Percentiles rank a stretch among this genome's conserved stretches.
Conservation (phyloP, 176 grass and related monocot species). For the Secale cereale region DNA sequence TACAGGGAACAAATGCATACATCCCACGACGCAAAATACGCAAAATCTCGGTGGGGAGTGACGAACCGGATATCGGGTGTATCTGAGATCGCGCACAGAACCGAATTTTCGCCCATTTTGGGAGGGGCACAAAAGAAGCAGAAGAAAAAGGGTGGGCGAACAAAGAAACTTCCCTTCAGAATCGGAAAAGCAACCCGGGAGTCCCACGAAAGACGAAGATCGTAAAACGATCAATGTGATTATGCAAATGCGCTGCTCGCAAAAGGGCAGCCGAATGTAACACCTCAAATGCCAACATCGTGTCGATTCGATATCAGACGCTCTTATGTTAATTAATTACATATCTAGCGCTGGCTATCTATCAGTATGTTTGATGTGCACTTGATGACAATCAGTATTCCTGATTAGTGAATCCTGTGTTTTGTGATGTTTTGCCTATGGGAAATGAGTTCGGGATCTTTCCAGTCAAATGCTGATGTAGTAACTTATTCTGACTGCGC, state of each 20-base stretch:
- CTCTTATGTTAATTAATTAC: slow-evolving; percentile 31
- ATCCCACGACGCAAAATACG: too few species aligned
- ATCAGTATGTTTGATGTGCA: slow-evolving; percentile 25
- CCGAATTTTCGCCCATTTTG: too few species aligned
- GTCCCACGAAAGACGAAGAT: background rate
- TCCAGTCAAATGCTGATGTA: slow-evolving; percentile 16
- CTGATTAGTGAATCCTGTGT: slow-evolving; percentile 22
- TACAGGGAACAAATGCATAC: too few species aligned
- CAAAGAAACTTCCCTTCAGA: background rate
- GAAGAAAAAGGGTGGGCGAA: background rate
- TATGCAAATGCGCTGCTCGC: background rate
- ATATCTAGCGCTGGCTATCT: slow-evolving; percentile 18
- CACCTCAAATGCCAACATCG: slow-evolving; percentile 6
- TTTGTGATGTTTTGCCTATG: slow-evolving; percentile 26
- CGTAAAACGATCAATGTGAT: background rate
- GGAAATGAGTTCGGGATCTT: slow-evolving; percentile 13
- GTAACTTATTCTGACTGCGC: slow-evolving; percentile 19
- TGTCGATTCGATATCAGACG: background rate
- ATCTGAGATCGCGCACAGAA: too few species aligned
- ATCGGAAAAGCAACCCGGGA: background rate
- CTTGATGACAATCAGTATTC: slow-evolving; percentile 27
- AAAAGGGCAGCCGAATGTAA: slow-evolving; percentile 9
- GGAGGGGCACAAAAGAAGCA: background rate
- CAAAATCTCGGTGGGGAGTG: too few species aligned
- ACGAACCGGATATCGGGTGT: too few species aligned